A percentile compares a stretch with the other conserved stretches of the same genome.
These are phyloP conservation scores for Tetratostichococcus sp. DNA, from an alignment of 139 green algal species.

Conservation along the genomic window DNA sequence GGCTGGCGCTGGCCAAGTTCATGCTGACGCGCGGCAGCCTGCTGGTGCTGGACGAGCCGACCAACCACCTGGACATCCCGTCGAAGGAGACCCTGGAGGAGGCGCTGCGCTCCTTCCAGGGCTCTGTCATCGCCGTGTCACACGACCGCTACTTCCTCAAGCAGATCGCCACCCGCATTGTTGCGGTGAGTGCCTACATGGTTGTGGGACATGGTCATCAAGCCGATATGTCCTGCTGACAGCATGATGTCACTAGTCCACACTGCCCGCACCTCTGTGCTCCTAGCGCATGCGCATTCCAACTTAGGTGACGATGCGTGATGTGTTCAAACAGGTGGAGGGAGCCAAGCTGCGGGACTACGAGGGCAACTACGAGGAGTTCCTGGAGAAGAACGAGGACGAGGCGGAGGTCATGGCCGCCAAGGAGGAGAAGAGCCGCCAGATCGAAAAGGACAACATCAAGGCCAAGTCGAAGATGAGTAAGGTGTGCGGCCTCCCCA, in stretches of 20 bases:
- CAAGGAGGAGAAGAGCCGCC: slow-evolving; percentile 61
- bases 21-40: slow-evolving; percentile 90
- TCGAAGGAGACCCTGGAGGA: slow-evolving; percentile 97
- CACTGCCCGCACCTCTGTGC: too few relatives aligned
- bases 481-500: slow-evolving; percentile 58
- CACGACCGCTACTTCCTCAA: slow-evolving; percentile 98
- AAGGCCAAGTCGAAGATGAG: slow-evolving; percentile 90
- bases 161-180: slow-evolving; percentile 88
- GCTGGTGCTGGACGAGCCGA: slow-evolving; percentile 95
- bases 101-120: slow-evolving; percentile 85
- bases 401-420: slow-evolving; percentile 51
- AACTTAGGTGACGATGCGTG: too few relatives aligned
- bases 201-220: too few relatives aligned
- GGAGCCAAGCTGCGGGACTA: slow-evolving; percentile 78
- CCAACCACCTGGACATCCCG: slow-evolving; percentile 99
- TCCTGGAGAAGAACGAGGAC: slow-evolving; percentile 78
- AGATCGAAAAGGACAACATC: slow-evolving; percentile 69
- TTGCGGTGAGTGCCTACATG: slow-evolving; percentile 30
- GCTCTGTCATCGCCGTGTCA: slow-evolving; percentile 90
- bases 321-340: slow-evolving; percentile 67
- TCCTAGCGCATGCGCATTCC: too few relatives aligned
- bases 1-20: slow-evolving; percentile 97
- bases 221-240: too few relatives aligned
- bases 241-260: too few relatives aligned
- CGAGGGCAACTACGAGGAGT: slow-evolving; percentile 92